Evolutionary conservation across 345 rosid species (phyloP).

Genomic region (Erodium maritimum): DNA sequence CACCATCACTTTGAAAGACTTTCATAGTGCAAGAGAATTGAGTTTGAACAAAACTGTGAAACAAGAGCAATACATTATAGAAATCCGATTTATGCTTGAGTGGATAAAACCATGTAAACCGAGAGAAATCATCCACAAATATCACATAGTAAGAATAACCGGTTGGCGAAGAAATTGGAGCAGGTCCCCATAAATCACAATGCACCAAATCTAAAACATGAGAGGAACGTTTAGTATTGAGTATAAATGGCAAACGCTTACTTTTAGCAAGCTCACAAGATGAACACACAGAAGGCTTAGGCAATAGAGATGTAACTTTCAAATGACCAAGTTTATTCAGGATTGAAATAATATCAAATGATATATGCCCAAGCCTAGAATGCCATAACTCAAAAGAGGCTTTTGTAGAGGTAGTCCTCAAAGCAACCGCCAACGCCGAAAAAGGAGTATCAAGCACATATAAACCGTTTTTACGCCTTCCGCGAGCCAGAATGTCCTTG

Average conservation of each 20-base stretch:
- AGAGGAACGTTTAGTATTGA: not conserved
- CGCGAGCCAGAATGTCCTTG: not conserved
- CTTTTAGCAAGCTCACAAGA: too few relatives aligned
- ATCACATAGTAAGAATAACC: not conserved
- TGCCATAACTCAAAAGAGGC: constrained; percentile 1
- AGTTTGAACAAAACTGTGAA: too few relatives aligned
- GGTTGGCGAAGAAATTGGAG: not conserved
- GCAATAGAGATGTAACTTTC: not conserved
- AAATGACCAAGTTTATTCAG: too few relatives aligned
- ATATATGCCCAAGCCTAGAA: not conserved
- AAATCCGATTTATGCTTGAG: not conserved
- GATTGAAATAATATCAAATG: not conserved
- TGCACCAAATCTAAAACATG: not conserved
- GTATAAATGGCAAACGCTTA: not conserved
- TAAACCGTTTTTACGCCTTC: not conserved
- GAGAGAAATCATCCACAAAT: not conserved
- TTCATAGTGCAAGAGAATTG: not conserved
- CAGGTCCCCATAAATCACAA: constrained; percentile 2
- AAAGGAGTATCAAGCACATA: not conserved
- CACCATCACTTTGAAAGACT: not conserved
- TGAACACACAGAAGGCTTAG: not conserved
- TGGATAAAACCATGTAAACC: too few relatives aligned
- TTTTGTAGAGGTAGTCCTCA: too few relatives aligned
- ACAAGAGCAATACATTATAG: not conserved
- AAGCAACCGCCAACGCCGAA: not conserved